These are phyloP conservation scores for Paecilomyces sp. DNA, from an alignment of 2,329 filamentous ascomycete species.

Conservation along the genomic window DNA sequence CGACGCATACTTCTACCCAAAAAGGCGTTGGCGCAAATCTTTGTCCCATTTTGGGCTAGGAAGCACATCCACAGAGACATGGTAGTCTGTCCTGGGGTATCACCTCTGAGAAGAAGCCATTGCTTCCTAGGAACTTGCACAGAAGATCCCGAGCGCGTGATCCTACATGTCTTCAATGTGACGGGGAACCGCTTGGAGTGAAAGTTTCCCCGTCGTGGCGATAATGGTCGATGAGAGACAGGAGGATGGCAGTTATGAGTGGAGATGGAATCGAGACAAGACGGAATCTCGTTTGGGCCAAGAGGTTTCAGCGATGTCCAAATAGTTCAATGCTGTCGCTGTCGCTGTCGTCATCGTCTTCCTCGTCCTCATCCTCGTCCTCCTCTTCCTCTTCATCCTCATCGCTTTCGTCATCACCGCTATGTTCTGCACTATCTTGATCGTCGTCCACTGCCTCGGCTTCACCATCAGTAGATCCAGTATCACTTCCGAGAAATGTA, in stretches of 20 bases:
- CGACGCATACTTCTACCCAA: no score
- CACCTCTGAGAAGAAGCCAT: no score
- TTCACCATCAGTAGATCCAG: conserved; percentile 20
- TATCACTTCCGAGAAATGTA: conserved; percentile 24
- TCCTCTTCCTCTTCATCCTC: conserved; percentile 37
- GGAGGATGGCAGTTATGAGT: background rate
- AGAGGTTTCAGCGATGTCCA: conserved; percentile 40
- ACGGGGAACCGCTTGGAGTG: background rate
- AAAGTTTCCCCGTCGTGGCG: background rate
- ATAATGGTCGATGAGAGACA: background rate
- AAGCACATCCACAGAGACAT: no score
- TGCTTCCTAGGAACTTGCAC: no score
- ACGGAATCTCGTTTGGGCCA: background rate
- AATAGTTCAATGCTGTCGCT: conserved; percentile 45
- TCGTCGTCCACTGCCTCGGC: conserved; percentile 13
- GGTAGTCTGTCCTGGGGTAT: no score
- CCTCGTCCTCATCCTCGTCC: conserved; percentile 34
- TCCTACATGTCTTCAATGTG: no score
- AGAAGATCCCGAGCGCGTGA: no score
- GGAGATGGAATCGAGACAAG: background rate
- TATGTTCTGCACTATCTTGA: conserved; percentile 34
- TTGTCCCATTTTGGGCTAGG: no score
- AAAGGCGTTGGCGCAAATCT: no score
- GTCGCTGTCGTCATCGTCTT: conserved; percentile 38
- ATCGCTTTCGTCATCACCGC: conserved; percentile 44